Evolutionary conservation across 176 grass and related monocot genomes (phyloP).

Genomic region (Aegilops tauschii): DNA sequence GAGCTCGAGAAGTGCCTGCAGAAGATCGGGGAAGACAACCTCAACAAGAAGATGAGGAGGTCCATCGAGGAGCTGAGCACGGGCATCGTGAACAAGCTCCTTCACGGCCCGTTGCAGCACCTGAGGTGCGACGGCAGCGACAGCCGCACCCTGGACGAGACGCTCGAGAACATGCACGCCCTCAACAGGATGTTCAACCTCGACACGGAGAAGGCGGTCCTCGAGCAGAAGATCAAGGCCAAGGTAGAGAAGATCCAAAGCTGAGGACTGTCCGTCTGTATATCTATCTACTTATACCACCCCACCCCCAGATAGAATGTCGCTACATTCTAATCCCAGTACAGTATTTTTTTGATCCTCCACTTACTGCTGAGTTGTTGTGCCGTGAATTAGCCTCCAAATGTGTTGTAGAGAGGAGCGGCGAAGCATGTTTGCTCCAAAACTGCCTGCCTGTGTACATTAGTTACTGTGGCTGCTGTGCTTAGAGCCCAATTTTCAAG

Average conservation of each 20-base stretch:
- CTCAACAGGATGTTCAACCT: slow-evolving; percentile 90
- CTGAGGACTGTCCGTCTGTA: slow-evolving; percentile 42
- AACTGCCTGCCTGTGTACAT: slow-evolving; percentile 32
- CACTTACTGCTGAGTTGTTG: slow-evolving; percentile 36
- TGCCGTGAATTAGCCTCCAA: slow-evolving; percentile 29
- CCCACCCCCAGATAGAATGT: not conserved
- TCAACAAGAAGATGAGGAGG: slow-evolving; percentile 76
- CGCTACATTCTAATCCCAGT: slow-evolving; percentile 34
- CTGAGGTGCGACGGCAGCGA: slow-evolving; percentile 75
- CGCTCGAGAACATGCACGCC: slow-evolving; percentile 81
- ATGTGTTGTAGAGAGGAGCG: slow-evolving; percentile 15
- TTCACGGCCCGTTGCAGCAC: slow-evolving; percentile 90
- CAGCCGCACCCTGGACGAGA: slow-evolving; percentile 76
- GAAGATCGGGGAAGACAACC: slow-evolving; percentile 64
- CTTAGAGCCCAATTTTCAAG: slow-evolving; percentile 34
- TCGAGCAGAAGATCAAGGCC: slow-evolving; percentile 87
- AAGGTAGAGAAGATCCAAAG: slow-evolving; percentile 88
- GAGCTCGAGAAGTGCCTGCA: slow-evolving; percentile 87
- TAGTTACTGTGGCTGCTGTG: slow-evolving; percentile 24
- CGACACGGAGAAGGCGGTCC: slow-evolving; percentile 64
- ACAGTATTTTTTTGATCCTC: slow-evolving; percentile 19
- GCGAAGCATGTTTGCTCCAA: slow-evolving; percentile 19
- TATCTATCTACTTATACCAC: slow-evolving; percentile 47
- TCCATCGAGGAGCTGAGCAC: slow-evolving; percentile 77
- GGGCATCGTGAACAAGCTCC: slow-evolving; percentile 83